Percentiles rank a stretch among this genome's conserved stretches.
Evolutionary conservation across 1,139 yeast genomes (phyloP).

Genomic region (Taphrina populina): DNA sequence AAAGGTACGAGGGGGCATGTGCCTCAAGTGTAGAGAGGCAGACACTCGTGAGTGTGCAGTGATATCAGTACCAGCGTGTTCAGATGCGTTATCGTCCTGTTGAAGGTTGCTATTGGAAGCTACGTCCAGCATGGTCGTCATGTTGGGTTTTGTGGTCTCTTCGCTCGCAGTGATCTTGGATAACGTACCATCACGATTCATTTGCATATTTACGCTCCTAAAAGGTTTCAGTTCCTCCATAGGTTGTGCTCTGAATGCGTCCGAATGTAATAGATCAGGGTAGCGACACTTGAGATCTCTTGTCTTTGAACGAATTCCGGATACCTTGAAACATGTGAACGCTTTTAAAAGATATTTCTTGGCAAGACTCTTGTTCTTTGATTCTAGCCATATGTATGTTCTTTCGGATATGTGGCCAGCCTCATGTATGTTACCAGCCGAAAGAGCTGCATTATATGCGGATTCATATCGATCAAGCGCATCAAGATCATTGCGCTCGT

Average conservation of each 20-base stretch:
- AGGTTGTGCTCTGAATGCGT: not conserved
- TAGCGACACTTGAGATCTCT: slow-evolving; percentile 4
- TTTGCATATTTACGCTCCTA: slow-evolving; percentile 19
- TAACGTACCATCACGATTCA: slow-evolving; percentile 24
- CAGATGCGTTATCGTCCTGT: not conserved
- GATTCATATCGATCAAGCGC: slow-evolving; percentile 24
- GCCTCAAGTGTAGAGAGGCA: slow-evolving; percentile 1
- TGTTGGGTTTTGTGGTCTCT: not conserved
- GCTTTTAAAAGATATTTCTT: slow-evolving; percentile 1
- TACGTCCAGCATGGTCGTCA: not conserved
- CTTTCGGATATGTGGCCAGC: slow-evolving; percentile 27
- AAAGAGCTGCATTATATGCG: slow-evolving; percentile 18
- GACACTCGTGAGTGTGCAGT: slow-evolving; percentile 7
- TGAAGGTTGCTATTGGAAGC: not conserved
- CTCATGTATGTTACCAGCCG: slow-evolving; percentile 24
- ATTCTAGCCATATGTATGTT: slow-evolving; percentile 21
- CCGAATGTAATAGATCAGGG: slow-evolving; percentile 14
- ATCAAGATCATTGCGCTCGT: slow-evolving; percentile 19
- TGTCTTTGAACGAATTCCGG: slow-evolving; percentile 18
- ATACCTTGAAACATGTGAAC: slow-evolving; percentile 13
- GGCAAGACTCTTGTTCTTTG: slow-evolving; percentile 10
- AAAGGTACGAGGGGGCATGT: slow-evolving; percentile 5
- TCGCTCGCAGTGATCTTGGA: slow-evolving; percentile 8
- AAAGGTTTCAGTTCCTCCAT: slow-evolving; percentile 7
- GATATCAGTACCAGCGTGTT: not conserved